These are phyloP conservation scores for Artemisia argyi DNA, from an alignment of 129 eudicot species.

Conservation along the genomic window DNA sequence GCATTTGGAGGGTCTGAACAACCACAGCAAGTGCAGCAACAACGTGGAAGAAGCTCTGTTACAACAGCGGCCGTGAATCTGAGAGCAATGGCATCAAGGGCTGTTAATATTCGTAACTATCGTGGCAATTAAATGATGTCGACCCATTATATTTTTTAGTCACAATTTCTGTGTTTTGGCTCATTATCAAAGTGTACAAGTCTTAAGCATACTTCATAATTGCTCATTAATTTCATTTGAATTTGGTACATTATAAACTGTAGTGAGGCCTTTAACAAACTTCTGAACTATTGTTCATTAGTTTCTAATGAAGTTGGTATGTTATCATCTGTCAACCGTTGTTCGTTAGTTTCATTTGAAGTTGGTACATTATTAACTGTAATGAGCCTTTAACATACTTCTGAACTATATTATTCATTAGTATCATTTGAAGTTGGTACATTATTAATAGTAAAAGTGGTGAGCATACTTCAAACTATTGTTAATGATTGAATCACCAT, in stretches of 20 bases:
- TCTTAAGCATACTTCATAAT: no score
- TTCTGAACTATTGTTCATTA: not conserved
- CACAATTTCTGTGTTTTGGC: slow-evolving; percentile 34
- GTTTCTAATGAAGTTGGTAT: not conserved
- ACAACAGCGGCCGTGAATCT: slow-evolving; percentile 58
- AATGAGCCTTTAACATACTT: not conserved
- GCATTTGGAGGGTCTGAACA: slow-evolving; percentile 51
- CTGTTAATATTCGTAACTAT: slow-evolving; percentile 42
- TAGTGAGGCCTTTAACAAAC: not conserved
- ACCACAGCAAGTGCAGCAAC: slow-evolving; percentile 15
- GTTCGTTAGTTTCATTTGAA: not conserved
- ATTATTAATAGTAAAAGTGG: not conserved
- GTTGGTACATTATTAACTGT: not conserved
- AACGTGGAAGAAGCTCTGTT: slow-evolving; percentile 35
- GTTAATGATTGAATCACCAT: not conserved
- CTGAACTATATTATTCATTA: not conserved
- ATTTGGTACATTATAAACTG: not conserved
- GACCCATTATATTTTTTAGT: slow-evolving; percentile 1
- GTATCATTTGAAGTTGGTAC: not conserved
- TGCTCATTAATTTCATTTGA: not conserved
- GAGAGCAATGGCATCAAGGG: slow-evolving; percentile 89
- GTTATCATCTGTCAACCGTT: not conserved
- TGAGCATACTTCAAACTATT: not conserved
- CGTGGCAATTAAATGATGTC: slow-evolving; percentile 34
- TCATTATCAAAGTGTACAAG: not conserved